Evolutionary conservation across 2,329 filamentous ascomycete species (phyloP), one percentile per base, ranked within the genome.

Genomic region (Hirsutella rhossiliensis): DNA sequence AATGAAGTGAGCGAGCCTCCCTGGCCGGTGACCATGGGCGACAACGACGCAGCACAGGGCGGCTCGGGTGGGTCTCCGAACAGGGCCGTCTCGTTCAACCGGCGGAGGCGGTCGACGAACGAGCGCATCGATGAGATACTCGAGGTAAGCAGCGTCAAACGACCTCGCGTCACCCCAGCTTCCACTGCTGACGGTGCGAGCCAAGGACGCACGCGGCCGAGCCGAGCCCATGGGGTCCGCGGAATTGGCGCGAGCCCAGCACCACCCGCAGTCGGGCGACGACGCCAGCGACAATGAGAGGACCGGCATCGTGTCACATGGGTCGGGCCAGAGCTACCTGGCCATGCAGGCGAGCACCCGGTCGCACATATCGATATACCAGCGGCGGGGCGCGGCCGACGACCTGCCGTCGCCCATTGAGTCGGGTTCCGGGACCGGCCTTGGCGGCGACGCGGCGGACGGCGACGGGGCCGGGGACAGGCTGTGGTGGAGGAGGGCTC

Each of bases 401-500:
- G 11, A 20, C 5, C 38, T 27, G 38, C 38, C 51, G 47, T 40
- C 15, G 34, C 34, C 13, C 15, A 5, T 17, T 4, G 34, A 17
- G 7, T n/a, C n/a, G n/a, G 17, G 18, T n/a, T 5, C 34, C 15
- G 34, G 8, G 13, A 9, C 23, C 9, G 23, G 9, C 6, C 23
- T 27, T 6, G 17, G 17, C n/a, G 17, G 34, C 17, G 34, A 37
- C 12, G 15, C 34, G 34, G 7, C 9, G 15, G 34, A 37, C 18
- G 20, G 8, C 18, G 19, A 20, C 20, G 20, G 7, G 18, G 11
- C 29, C 5, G 40, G 20, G 7, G 40, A 23, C 6, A 55, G 19
- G 47, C 48, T 51, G 37, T 79, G 80, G 73, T 79, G 74, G 71
- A 65, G 66, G 52, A 56, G 57, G 29, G 59, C 76, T 34, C 52